phyloP scores from a whole-genome alignment of 2,329 filamentous ascomycete genomes.

The Penicillium sp. region DNA sequence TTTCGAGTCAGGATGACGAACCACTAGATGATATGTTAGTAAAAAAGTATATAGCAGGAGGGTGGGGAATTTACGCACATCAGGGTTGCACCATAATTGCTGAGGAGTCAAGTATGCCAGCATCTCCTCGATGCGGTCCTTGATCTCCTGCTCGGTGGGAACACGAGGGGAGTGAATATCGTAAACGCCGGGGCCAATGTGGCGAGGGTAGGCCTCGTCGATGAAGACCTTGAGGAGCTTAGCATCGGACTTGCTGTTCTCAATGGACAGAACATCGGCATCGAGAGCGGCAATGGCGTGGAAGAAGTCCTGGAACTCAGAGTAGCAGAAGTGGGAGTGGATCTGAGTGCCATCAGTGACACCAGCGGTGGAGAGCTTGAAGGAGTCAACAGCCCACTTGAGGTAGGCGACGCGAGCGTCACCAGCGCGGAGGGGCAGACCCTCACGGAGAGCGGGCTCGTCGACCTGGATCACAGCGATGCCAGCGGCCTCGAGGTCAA shows the following conservation, averaged over 20 bases:
- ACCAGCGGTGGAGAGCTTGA: constrained; percentile 88
- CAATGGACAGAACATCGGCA: constrained; percentile 94
- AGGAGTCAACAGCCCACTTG: constrained; percentile 92
- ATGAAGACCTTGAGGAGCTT: constrained; percentile 99
- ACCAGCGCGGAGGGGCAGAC: constrained; percentile 89
- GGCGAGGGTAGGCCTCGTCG: constrained; percentile 90
- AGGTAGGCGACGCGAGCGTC: constrained; percentile 96
- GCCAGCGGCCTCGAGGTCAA: constrained; percentile 94
- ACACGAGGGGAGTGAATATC: constrained; percentile 99
- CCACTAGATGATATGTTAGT: constrained; percentile 31
- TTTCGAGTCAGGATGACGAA: neutral
- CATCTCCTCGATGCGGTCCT: constrained; percentile 96
- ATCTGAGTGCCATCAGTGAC: constrained; percentile 96
- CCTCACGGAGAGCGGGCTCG: constrained; percentile 97
- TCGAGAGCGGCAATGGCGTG: constrained; percentile 97
- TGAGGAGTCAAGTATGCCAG: constrained; percentile 91
- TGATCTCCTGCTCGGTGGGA: constrained; percentile 94
- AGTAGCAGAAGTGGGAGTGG: constrained; percentile 99
- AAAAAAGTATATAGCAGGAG: too few relatives aligned
- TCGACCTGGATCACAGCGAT: constrained; percentile 98
- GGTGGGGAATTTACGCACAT: constrained; percentile 35
- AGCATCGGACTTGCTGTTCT: constrained; percentile 99
- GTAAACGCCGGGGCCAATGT: constrained; percentile 98
- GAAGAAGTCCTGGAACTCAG: constrained; percentile 99
- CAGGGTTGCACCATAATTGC: constrained; percentile 99